Base-by-base conservation (phyloP, 2,329 filamentous ascomycete species). In the Cordyceps militaris region DNA sequence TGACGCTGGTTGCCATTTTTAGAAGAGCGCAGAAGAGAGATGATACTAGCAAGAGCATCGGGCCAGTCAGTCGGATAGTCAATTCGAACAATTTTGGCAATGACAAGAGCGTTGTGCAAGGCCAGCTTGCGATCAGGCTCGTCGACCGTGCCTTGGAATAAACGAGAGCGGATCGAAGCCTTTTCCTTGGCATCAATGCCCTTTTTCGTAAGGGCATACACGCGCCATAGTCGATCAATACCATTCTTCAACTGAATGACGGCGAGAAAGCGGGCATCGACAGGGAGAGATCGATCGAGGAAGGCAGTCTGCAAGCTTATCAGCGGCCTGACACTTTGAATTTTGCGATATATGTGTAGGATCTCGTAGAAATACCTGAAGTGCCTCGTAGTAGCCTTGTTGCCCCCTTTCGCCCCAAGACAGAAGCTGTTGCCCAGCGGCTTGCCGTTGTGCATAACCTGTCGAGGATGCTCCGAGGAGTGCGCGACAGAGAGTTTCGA, bases 161-260 rank as follows among this genome's bases (percentile, higher is more conserved):
- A 76, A 24, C 87, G 82, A 4, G 82, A 82, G 51, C 93, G 85
- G 56, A 99, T 94, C 38, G 81, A 69, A 10, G 80, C 75, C 71
- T 94, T 97, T 68, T 96, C 89, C 21, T 87, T 82, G 28, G 83
- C 81, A 69, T 86, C 84, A 58, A 88, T 82, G 51, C 89, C 84
- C 34, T 88, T 89, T 69, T 76, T 79, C 28, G 69, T 52, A 58
- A 73, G 64, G 34, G 74, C 69, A 80, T 90, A 68, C n/a, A 74
- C 64, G 14, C 94, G 83, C 94, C 94, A 99, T 72, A 91, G 91
- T 69, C 88, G 91, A 70, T 97, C 93, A 71, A 97, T 92, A 57
- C 92, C 94, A 71, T 97, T 97, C 71, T 97, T 97, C 56, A 99
- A 80, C 69, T 96, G 89, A 64, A 97, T 96, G 59, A 97, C 84